Evolutionary conservation across 2,329 filamentous ascomycete species (phyloP).

Genomic region (Cladophialophora yegresii): DNA sequence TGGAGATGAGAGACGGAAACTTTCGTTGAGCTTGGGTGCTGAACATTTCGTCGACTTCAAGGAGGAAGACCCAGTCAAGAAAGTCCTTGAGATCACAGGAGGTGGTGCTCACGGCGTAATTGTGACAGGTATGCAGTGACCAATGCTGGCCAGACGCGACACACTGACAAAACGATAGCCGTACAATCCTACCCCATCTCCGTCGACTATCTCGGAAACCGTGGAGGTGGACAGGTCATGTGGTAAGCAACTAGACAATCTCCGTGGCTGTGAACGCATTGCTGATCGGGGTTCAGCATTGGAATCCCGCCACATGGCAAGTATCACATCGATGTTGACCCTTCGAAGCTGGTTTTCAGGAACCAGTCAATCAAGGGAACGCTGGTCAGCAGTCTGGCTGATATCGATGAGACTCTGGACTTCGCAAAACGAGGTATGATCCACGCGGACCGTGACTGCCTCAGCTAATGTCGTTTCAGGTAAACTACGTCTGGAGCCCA

Average conservation of each 20-base stretch:
- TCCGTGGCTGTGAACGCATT: background rate
- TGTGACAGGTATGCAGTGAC: conserved; percentile 40
- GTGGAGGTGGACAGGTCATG: conserved; percentile 56
- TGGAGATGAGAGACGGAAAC: conserved; percentile 50
- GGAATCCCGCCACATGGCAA: conserved; percentile 41
- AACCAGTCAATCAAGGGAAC: conserved; percentile 32
- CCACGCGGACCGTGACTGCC: background rate
- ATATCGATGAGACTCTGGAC: conserved; percentile 33
- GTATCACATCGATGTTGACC: conserved; percentile 31
- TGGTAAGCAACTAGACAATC: conserved; percentile 40
- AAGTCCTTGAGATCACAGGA: conserved; percentile 49
- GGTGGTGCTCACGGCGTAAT: conserved; percentile 53
- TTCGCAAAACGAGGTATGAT: conserved; percentile 31
- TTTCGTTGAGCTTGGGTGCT: conserved; percentile 55
- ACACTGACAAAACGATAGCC: conserved; percentile 24
- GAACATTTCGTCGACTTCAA: conserved; percentile 61
- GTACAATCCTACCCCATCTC: conserved; percentile 47
- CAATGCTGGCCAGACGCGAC: background rate
- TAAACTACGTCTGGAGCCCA: conserved; percentile 35
- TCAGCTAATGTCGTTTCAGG: conserved; percentile 16
- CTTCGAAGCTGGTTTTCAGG: conserved; percentile 27
- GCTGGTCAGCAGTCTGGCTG: conserved; percentile 26
- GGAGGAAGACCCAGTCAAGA: conserved; percentile 42
- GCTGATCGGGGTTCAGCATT: conserved; percentile 38
- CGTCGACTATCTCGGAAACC: conserved; percentile 49